These are phyloP conservation scores for Nicotiana tomentosiformis DNA, from an alignment of 257 asterid species.

Conservation along the genomic window DNA sequence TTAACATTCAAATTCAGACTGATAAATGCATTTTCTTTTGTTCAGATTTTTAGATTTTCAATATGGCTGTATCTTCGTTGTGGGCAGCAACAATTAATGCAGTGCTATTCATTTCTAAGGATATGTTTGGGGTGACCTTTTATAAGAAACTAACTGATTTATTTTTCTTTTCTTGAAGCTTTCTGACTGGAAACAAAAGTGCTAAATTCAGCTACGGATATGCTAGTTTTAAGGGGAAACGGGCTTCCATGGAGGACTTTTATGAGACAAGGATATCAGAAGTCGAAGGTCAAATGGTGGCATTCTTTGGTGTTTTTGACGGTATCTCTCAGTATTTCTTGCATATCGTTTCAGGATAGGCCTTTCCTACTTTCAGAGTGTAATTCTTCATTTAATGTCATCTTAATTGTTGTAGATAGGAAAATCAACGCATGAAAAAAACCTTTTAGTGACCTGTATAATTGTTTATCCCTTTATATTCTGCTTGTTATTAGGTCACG, in stretches of 20 bases:
- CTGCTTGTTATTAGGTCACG: constrained; percentile 50
- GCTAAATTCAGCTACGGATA: constrained; percentile 67
- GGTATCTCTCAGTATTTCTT: constrained; percentile 26
- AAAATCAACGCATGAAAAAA: not conserved
- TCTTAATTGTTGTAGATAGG: not conserved
- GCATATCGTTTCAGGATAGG: not conserved
- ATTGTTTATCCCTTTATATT: not conserved
- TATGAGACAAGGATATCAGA: constrained; percentile 60
- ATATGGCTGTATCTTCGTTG: not conserved
- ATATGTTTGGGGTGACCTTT: not conserved
- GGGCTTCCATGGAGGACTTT: constrained; percentile 80
- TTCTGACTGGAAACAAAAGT: constrained; percentile 36
- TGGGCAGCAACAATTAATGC: not conserved
- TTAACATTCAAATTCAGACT: not conserved
- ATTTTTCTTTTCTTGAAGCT: constrained; percentile 31
- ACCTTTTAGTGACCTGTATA: not conserved
- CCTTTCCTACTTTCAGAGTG: constrained; percentile 2
- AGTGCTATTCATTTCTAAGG: not conserved
- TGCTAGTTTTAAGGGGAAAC: constrained; percentile 70
- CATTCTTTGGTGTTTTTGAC: constrained; percentile 73
- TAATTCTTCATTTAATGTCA: not conserved
- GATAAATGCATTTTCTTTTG: not conserved
- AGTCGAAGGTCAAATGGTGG: constrained; percentile 78
- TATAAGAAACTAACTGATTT: constrained; percentile 2
- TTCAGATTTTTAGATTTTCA: not conserved